Base-by-base conservation (phyloP, 495 filamentous ascomycete species). In the Immersiella caudata region DNA sequence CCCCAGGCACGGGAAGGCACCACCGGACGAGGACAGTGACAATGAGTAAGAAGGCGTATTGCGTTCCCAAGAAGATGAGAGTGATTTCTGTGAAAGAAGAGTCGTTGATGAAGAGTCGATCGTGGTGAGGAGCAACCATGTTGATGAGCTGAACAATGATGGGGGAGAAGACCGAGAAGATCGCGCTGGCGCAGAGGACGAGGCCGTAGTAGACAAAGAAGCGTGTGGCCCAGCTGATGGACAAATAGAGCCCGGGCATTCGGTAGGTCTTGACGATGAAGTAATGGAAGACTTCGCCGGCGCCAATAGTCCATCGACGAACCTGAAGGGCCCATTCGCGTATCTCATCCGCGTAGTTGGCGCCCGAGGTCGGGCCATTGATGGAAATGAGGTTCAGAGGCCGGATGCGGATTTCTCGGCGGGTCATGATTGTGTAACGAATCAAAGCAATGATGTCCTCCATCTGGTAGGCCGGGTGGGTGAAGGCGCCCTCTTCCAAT, bases 401-500 rank as follows among this genome's bases (percentile, higher is more conserved):
- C 1, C 63, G 27, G 21, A 65, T 65, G 24, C 63, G 63, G 51
- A 65, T 58, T 21, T 65, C 51, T n/a, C 33, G 63, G 8, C 52
- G 50, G 9, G 62, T 24, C 22, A 58, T 21, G 33, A 65, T 65
- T 24, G 63, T 65, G 52, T 65, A 65, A 18, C 63, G 63, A 22
- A 65, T 65, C 52, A 65, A 14, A 2, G 63, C 63, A 20, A 65
- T 65, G 8, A 65, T 65, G 52, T 65, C 63, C 21, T 65, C 63
- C 63, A 65, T 65, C 52, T 65, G 63, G 29, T 65, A 65, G 2
- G 63, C 63, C 29, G 63, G 63, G 52, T 65, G 63, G 20, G 63
- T 65, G 33, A 65, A 65, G 27, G 63, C 63, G 24, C 63, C 63
- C 1, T 65, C 63, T 16, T 65, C 63, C 5, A 65, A 14, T 7